Evolutionary conservation across 2,329 filamentous ascomycete species (phyloP), one percentile per base, ranked within the genome.

Genomic region (Magnaporthiopsis poae): DNA sequence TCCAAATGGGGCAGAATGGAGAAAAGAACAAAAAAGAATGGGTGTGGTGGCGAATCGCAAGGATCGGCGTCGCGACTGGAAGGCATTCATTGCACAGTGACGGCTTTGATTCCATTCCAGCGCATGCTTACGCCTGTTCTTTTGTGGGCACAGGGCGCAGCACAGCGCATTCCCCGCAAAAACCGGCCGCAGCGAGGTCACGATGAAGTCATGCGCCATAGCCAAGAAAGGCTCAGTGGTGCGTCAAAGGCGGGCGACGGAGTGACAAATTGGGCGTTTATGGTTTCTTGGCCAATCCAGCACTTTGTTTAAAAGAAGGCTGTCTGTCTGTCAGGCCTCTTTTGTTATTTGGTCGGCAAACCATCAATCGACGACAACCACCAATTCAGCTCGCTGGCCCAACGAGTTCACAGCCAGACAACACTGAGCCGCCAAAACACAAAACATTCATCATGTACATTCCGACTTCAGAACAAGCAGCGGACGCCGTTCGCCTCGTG

Each of bases 121-220:
- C 12, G 35, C 2, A 3, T 39, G 36, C 36, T 15, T 39, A 39
- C 12, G 36, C 12, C 12, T 27, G 27, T 9, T 11, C 9, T 11
- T 35, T 35, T 21, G 39, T 18, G 13, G 5, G 39, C 39, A 46
- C 18, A 9, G 39, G 46, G 18, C n/a, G 46, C n/a, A 25, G 46
- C 46, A n/a, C 46, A 25, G 18, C 46, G 12, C 2, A 25, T 21
- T n/a, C 46, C 46, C 46, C 46, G 46, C 7, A 56, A n/a, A 25
- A 56, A 56, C 1, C 46, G 13, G 46, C 46, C 46, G 46, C 46
- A 56, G 46, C 46, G 21, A 9, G 46, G 46, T 63, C 62, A 63
- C 35, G 25, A 63, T 63, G 62, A 63, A 39, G 62, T 63, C 31
- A 63, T 63, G 35, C 62, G 62, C 46, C 46, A n/a, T 25, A 4